phyloP scores from a whole-genome alignment of 225 moss, liverwort and hornwort species.

The Bryoerythrophyllum caledonicum region DNA sequence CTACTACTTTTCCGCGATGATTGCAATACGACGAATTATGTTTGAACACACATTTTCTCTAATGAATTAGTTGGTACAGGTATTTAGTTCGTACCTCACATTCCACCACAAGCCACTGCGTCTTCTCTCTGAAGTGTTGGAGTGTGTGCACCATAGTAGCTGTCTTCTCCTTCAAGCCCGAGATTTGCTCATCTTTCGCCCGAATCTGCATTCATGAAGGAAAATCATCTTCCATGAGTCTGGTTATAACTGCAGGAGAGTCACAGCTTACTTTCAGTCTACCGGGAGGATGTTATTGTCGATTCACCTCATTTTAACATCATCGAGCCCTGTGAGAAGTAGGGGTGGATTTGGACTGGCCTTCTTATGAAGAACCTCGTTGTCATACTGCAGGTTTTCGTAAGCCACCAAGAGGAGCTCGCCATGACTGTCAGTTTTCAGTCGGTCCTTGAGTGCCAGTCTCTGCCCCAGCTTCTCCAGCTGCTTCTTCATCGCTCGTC shows the following conservation, averaged over 20 bases:
- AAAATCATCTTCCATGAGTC: not conserved
- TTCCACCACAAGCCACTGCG: constrained; percentile 59
- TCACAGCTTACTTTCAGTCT: too few species aligned
- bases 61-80: not conserved
- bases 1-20: too few species aligned
- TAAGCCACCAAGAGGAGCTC: constrained; percentile 72
- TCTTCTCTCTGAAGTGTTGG: constrained; percentile 63
- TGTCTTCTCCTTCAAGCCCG: constrained; percentile 55
- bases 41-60: not conserved
- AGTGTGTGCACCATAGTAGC: constrained; percentile 54
- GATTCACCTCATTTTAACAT: too few species aligned
- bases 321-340: too few species aligned
- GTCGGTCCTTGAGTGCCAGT: constrained; percentile 69
- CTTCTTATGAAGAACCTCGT: constrained; percentile 70
- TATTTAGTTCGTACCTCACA: constrained; percentile 42
- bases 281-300: too few species aligned
- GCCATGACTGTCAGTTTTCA: constrained; percentile 37
- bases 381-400: constrained; percentile 78
- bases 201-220: constrained; percentile 37
- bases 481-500: constrained; percentile 54
- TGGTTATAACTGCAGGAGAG: not conserved
- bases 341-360: constrained; percentile 17
- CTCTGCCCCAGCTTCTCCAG: constrained; percentile 56
- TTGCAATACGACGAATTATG: too few species aligned
- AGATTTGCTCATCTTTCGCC: constrained; percentile 59